Evolutionary conservation across 2,329 filamentous ascomycete genomes (phyloP).

Genomic region (Aspergillus brunneoviolaceus): DNA sequence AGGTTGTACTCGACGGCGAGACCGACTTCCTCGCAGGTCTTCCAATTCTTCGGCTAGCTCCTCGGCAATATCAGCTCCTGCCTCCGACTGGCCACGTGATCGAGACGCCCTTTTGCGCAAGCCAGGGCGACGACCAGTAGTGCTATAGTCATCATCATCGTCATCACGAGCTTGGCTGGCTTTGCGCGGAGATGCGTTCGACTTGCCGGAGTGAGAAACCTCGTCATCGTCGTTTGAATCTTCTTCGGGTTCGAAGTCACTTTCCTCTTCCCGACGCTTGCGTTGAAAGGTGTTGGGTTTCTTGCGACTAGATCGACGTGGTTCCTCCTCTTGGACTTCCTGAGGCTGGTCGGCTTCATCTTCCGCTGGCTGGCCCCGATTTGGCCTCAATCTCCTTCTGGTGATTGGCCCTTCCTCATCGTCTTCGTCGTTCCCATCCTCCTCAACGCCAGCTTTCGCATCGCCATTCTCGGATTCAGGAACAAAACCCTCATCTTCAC

Average conservation of each 20-base stretch:
- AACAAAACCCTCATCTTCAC: constrained; percentile 37
- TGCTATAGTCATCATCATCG: constrained; percentile 46
- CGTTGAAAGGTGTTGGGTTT: constrained; percentile 45
- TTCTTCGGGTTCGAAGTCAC: constrained; percentile 63
- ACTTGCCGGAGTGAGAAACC: constrained; percentile 50
- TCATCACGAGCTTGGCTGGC: constrained; percentile 43
- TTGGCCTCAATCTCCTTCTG: constrained; percentile 42
- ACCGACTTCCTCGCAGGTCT: constrained; percentile 50
- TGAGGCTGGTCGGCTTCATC: constrained; percentile 28
- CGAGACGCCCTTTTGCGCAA: constrained; percentile 52
- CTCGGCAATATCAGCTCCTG: constrained; percentile 51
- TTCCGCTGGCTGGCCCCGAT: constrained; percentile 25
- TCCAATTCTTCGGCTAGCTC: constrained; percentile 61
- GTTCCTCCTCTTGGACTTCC: constrained; percentile 31
- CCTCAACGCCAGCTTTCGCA: constrained; percentile 32
- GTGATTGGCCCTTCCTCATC: constrained; percentile 57
- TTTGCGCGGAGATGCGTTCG: constrained; percentile 45
- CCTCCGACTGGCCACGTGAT: constrained; percentile 45
- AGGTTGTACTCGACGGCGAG: constrained; percentile 37
- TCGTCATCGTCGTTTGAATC: constrained; percentile 55
- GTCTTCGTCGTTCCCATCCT: constrained; percentile 45
- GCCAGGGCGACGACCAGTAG: constrained; percentile 52
- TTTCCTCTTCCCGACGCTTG: constrained; percentile 52
- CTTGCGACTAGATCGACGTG: constrained; percentile 42
- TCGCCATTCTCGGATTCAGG: constrained; percentile 44